Base-by-base conservation (phyloP, 2,329 filamentous ascomycete species). In the Laburnicola sp. region DNA sequence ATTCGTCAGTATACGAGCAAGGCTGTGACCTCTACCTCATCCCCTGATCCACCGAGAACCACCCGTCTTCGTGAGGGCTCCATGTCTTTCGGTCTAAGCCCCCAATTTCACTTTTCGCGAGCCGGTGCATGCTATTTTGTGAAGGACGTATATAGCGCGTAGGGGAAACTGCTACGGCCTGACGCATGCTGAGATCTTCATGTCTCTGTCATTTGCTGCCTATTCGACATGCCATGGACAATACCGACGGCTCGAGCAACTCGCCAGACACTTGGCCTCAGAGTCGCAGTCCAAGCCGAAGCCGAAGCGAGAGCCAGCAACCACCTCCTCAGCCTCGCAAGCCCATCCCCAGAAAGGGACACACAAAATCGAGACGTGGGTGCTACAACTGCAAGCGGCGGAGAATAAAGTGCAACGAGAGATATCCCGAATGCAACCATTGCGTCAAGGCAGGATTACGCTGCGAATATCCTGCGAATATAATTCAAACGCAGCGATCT, bases 401-500 rank as follows among this genome's bases (percentile, higher is more conserved):
- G 35, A 80, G 84, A 51, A 86, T 88, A 67, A 87, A 86, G 80
- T 87, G 85, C 65, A 85, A 86, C 71, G 85, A 87, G 68, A 84
- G 76, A n/a, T 79, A 75, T 27, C 85, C 85, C 26, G 74, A 80
- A 8, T 88, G 85, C 61, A 80, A 79, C 1, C 84, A 87, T 63
- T 88, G 85, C 65, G 68, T 76, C 45, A 86, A 86, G 72, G 81
- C 81, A 34, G 82, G 82, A 0, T 70, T 87, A 46, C 78, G 80
- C 44, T 87, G 85, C 72, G 81, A 84, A 64, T 87, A 87, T 66
- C 84, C 85, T 3, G 69, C 76, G 6, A 70, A 70, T 38, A 70
- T 70, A 35, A 69, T 71, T 16, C 69, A 71, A 28, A 58, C 49
- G 11, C 67, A 69, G 42, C 56, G 56, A 36, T 48, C 57, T 16